A percentile compares a stretch with the other conserved stretches of the same genome.
Conservation (phyloP, 2,329 filamentous ascomycete genomes). For the Colletotrichum lini region DNA sequence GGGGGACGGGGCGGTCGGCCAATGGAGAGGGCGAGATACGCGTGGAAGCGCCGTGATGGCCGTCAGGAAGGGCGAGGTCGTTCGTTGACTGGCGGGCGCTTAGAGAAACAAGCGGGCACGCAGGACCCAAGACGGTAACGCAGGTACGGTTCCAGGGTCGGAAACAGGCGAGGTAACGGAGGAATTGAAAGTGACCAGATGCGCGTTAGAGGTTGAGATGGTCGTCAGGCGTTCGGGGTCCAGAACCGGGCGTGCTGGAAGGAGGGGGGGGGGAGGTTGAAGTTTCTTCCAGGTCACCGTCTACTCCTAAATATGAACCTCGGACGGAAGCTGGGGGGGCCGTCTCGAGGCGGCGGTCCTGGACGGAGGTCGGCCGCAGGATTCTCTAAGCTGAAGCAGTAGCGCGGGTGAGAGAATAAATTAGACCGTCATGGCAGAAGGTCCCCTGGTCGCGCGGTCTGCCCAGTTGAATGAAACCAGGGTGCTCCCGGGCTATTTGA, state of each 20-base stretch:
- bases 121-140: slow-evolving; percentile 29
- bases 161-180: slow-evolving; percentile 39
- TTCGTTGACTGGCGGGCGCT: slow-evolving; percentile 50
- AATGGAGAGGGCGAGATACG: slow-evolving; percentile 45
- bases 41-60: slow-evolving; percentile 52
- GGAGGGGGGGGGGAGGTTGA: not conserved
- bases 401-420: slow-evolving; percentile 36
- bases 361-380: slow-evolving; percentile 24
- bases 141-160: slow-evolving; percentile 34
- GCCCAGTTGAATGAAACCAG: slow-evolving; percentile 14
- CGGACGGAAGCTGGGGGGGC: slow-evolving; percentile 36
- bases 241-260: slow-evolving; percentile 5
- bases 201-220: slow-evolving; percentile 40
- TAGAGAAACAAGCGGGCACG: slow-evolving; percentile 45
- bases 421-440: slow-evolving; percentile 27
- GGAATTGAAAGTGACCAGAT: slow-evolving; percentile 28
- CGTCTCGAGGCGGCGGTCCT: slow-evolving; percentile 36
- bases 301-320: slow-evolving; percentile 39
- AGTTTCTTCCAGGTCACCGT: slow-evolving; percentile 34
- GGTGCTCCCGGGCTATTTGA: slow-evolving; percentile 36
- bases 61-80: slow-evolving; percentile 40
- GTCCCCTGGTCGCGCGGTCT: slow-evolving; percentile 15
- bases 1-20: slow-evolving; percentile 45
- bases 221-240: slow-evolving; percentile 9
- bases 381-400: slow-evolving; percentile 32